Percentiles rank a stretch among this genome's conserved stretches.
phyloP scores from a whole-genome alignment of 306 rosid species.

The Pyrus bretschneideri region DNA sequence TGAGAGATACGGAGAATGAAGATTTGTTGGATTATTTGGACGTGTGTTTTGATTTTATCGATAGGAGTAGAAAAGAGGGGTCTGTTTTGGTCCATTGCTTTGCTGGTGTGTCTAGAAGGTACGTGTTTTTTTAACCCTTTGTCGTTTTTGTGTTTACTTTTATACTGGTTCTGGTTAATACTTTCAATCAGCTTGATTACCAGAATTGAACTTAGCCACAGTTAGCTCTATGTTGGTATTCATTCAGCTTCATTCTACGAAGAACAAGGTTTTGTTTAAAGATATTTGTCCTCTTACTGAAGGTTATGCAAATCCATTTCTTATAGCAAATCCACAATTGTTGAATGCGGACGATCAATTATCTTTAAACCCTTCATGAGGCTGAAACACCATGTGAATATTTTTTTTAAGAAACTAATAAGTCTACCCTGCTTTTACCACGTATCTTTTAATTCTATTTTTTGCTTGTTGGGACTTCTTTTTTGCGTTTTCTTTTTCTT shows the following conservation, averaged over 20 bases:
- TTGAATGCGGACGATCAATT: neutral
- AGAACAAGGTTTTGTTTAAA: neutral
- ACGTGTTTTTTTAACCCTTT: neutral
- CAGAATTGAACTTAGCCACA: neutral
- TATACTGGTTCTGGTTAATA: neutral
- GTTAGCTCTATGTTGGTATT: neutral
- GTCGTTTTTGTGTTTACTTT: neutral
- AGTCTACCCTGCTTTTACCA: neutral
- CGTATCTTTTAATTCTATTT: neutral
- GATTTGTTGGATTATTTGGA: constrained; percentile 73
- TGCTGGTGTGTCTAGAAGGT: constrained; percentile 99
- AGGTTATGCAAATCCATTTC: neutral
- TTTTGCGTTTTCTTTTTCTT: neutral
- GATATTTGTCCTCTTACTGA: neutral
- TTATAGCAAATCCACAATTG: neutral
- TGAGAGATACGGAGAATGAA: constrained; percentile 79
- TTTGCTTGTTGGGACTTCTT: neutral
- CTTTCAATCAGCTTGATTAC: neutral
- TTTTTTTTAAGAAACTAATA: neutral
- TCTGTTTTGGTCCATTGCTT: constrained; percentile 89
- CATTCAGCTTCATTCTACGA: neutral
- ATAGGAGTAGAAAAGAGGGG: constrained; percentile 66
- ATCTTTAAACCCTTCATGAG: neutral
- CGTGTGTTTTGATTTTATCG: constrained; percentile 74
- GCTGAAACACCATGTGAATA: neutral